Conservation (phyloP, 1,284 basidiomycete genomes). For the Ceratobasidium sp. region DNA sequence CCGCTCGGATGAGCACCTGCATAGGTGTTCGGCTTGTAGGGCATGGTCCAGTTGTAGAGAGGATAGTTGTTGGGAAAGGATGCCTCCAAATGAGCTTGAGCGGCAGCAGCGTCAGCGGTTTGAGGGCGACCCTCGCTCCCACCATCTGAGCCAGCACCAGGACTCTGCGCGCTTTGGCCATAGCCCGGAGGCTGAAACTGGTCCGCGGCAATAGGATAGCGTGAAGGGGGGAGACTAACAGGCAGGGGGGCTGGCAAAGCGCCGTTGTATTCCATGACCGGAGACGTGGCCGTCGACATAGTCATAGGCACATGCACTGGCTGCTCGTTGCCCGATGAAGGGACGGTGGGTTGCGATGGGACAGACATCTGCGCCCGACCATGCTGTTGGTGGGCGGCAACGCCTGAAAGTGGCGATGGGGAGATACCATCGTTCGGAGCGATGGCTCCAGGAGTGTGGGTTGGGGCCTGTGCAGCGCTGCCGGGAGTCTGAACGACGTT, state of each 20-base stretch:
- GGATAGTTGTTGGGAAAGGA: conserved; percentile 54
- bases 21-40: conserved; percentile 59
- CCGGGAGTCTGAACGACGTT: conserved; percentile 41
- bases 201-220: conserved; percentile 73
- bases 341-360: conserved; percentile 33
- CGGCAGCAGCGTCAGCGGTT: conserved; percentile 15
- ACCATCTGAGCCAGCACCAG: conserved; percentile 32
- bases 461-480: conserved; percentile 8
- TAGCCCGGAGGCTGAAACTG: conserved; percentile 50
- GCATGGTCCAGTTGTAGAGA: conserved; percentile 72
- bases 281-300: conserved; percentile 19
- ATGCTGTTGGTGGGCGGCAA: conserved; percentile 16
- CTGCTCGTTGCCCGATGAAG: conserved; percentile 28
- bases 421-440: conserved; percentile 13
- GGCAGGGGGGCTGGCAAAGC: conserved; percentile 9
- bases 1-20: conserved; percentile 52
- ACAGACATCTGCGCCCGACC: conserved; percentile 29
- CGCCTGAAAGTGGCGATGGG: conserved; percentile 5
- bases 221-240: conserved; percentile 61
- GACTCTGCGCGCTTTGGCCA: conserved; percentile 26
- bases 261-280: conserved; percentile 33
- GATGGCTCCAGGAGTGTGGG: conserved; percentile 3
- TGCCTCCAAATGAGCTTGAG: conserved; percentile 29
- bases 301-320: conserved; percentile 32
- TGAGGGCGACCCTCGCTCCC: conserved; percentile 32